Conservation (phyloP, 2,329 filamentous ascomycete genomes). For the Tolypocladium guangdongense region DNA sequence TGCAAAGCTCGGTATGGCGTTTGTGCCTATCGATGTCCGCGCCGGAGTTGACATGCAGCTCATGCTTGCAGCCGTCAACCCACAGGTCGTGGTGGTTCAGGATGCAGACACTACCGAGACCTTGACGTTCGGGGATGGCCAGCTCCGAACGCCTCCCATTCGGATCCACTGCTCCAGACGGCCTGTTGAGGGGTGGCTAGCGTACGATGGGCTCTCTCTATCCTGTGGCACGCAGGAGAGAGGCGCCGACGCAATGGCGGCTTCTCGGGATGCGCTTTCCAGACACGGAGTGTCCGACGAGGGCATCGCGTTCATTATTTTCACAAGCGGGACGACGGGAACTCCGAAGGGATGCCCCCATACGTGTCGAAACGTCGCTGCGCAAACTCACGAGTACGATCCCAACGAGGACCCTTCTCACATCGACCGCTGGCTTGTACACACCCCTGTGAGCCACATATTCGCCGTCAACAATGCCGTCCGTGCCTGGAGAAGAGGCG, state of each 20-base stretch:
- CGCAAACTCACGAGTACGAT: conserved; percentile 25
- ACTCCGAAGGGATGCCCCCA: conserved; percentile 34
- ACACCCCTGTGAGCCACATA: conserved; percentile 26
- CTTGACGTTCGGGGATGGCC: neutral
- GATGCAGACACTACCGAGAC: conserved; percentile 9
- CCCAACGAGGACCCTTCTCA: conserved; percentile 14
- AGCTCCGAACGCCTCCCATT: conserved; percentile 2
- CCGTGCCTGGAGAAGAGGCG: conserved; percentile 24
- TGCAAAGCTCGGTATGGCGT: conserved; percentile 20
- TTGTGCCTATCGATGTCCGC: conserved; percentile 23
- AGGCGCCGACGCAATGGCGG: neutral
- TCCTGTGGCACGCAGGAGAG: neutral
- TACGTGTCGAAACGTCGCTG: conserved; percentile 27
- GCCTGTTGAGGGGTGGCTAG: conserved; percentile 10
- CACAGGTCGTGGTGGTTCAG: conserved; percentile 21
- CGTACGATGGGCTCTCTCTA: neutral
- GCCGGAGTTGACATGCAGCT: conserved; percentile 10
- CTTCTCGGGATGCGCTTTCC: no score
- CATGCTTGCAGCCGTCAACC: conserved; percentile 12
- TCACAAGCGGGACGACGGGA: conserved; percentile 39
- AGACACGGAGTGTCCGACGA: neutral
- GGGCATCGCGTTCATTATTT: conserved; percentile 28
- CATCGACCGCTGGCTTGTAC: conserved; percentile 24
- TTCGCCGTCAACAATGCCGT: conserved; percentile 28
- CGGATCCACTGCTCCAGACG: conserved; percentile 14